phyloP scores from a whole-genome alignment of 768 basidiomycete species.

The Dentipellis sp. region DNA sequence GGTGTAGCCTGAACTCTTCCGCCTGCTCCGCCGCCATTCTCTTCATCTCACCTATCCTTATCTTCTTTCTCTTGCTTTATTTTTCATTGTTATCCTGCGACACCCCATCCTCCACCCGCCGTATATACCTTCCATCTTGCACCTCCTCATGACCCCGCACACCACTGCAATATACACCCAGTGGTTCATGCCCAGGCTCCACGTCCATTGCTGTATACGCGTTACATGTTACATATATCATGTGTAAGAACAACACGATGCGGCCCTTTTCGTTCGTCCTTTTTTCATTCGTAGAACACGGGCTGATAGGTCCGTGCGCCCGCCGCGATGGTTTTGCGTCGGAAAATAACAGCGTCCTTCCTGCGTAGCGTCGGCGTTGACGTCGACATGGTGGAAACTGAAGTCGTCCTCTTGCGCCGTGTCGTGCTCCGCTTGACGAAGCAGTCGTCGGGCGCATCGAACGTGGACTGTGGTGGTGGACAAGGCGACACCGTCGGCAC shows the following conservation, averaged over 20 bases:
- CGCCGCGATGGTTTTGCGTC: not conserved
- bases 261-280: too few relatives aligned
- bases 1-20: constrained; percentile 30
- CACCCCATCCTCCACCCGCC: not conserved
- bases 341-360: not conserved
- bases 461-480: constrained; percentile 5
- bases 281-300: too few relatives aligned
- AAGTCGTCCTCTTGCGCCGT: not conserved
- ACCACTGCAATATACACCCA: not conserved
- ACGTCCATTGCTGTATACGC: not conserved
- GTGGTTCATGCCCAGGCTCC: not conserved
- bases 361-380: not conserved
- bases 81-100: not conserved
- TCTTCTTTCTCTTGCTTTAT: constrained; percentile 1
- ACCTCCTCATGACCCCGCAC: not conserved
- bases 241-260: too few relatives aligned
- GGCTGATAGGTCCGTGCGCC: not conserved
- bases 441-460: constrained; percentile 7
- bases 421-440: not conserved
- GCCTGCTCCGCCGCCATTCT: not conserved
- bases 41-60: not conserved
- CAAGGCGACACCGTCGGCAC: constrained; percentile 7
- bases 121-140: not conserved
- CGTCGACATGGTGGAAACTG: not conserved
- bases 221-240: too few relatives aligned